Evolutionary conservation across 192 early-diverging fungal genomes (phyloP).

Genomic region (Podila horticola): DNA sequence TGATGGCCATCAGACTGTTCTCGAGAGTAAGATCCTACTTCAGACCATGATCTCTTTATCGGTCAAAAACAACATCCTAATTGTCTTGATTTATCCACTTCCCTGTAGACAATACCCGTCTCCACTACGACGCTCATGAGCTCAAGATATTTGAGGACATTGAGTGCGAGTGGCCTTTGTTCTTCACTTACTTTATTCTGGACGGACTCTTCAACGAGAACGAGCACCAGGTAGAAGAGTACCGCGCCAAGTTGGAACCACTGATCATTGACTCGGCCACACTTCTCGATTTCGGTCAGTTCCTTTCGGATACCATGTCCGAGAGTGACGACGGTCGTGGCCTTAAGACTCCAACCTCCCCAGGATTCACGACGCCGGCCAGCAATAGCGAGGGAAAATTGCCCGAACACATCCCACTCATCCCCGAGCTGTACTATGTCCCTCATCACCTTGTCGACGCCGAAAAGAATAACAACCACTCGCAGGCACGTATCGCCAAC

Average conservation of each 20-base stretch:
- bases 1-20: constrained; percentile 86
- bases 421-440: constrained; percentile 87
- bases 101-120: constrained; percentile 65
- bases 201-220: constrained; percentile 83
- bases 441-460: constrained; percentile 75
- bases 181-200: constrained; percentile 89
- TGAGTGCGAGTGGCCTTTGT: constrained; percentile 92
- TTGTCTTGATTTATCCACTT: background rate
- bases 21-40: constrained; percentile 58
- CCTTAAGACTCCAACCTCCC: constrained; percentile 44
- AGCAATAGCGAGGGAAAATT: constrained; percentile 31
- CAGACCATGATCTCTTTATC: background rate
- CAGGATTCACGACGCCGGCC: constrained; percentile 31
- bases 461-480: constrained; percentile 74
- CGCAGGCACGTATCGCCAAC: constrained; percentile 78
- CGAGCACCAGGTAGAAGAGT: constrained; percentile 72
- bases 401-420: constrained; percentile 59
- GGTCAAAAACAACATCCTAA: no score
- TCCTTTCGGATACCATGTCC: constrained; percentile 38
- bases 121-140: constrained; percentile 86
- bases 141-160: constrained; percentile 85
- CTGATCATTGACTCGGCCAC: constrained; percentile 76
- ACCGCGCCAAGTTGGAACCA: constrained; percentile 72
- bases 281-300: constrained; percentile 60
- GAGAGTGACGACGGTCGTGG: constrained; percentile 44